A percentile compares a stretch with the other conserved stretches of the same genome.
These are phyloP conservation scores for Syncephalastrum contaminatum DNA, from an alignment of 371 early-diverging fungal species.

Conservation along the genomic window DNA sequence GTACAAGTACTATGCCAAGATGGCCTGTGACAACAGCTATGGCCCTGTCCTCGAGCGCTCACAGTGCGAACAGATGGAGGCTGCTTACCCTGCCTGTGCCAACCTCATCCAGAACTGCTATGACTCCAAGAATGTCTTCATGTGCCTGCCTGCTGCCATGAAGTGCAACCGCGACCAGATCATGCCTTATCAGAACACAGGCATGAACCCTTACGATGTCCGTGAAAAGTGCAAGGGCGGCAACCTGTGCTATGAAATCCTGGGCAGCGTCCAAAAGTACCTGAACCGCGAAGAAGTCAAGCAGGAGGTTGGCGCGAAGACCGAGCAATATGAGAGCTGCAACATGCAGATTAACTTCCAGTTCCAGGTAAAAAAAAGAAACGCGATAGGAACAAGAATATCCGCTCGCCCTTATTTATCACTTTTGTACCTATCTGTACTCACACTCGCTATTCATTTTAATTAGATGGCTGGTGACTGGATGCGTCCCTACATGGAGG, in stretches of 20 bases:
- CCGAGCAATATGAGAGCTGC: conserved; percentile 70
- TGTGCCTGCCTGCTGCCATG: conserved; percentile 78
- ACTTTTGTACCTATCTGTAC: no score
- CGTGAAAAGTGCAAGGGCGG: conserved; percentile 20
- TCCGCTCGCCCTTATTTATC: conserved; percentile 22
- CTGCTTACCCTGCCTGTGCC: conserved; percentile 69
- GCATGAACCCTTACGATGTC: conserved; percentile 77
- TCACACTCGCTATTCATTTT: no score
- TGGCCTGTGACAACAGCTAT: conserved; percentile 84
- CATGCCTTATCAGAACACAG: conserved; percentile 58
- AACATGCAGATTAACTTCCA: conserved; percentile 62
- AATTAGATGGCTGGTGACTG: conserved; percentile 74
- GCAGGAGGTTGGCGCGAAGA: conserved; percentile 65
- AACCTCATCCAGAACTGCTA: conserved; percentile 81
- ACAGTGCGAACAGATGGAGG: conserved; percentile 71
- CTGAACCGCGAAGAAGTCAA: conserved; percentile 77
- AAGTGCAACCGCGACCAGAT: conserved; percentile 79
- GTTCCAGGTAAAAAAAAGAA: conserved; percentile 58
- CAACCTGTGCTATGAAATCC: conserved; percentile 79
- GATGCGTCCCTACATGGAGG: conserved; percentile 80
- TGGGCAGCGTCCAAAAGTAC: conserved; percentile 71
- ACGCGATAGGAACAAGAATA: conserved; percentile 66
- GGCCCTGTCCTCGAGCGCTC: conserved; percentile 66
- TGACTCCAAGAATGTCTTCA: conserved; percentile 63
- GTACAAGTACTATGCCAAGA: conserved; percentile 84